Conservation (phyloP, 495 filamentous ascomycete species). For the Penicillium paxilli region DNA sequence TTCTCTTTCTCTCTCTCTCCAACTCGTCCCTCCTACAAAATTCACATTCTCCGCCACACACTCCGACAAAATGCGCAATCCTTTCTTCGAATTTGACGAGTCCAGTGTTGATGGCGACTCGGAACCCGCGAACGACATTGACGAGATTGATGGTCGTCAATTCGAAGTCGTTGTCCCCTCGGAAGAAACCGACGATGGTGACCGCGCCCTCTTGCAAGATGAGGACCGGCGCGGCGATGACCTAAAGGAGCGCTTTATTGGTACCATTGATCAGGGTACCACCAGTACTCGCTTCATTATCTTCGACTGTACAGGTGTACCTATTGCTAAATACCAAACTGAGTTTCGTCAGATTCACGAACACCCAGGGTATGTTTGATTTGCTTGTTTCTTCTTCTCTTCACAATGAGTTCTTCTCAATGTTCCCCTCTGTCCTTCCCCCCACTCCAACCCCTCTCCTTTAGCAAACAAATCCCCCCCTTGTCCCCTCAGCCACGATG, state of each 20-base stretch:
- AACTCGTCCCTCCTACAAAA: not conserved
- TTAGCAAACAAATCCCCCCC: not conserved
- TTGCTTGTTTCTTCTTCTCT: not conserved
- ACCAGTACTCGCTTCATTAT: constrained; percentile 93
- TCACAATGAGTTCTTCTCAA: not conserved
- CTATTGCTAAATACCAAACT: constrained; percentile 84
- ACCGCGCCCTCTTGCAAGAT: constrained; percentile 44
- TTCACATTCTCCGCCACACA: not conserved
- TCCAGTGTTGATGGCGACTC: constrained; percentile 36
- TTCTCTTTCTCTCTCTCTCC: not conserved
- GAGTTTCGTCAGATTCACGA: constrained; percentile 91
- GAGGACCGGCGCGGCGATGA: constrained; percentile 33
- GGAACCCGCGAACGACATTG: constrained; percentile 25
- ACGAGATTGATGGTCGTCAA: constrained; percentile 15
- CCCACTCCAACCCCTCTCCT: not conserved
- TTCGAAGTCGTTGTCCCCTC: constrained; percentile 28
- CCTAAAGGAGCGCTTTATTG: constrained; percentile 56
- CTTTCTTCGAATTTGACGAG: constrained; percentile 44
- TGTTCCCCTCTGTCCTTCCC: constrained; percentile 3
- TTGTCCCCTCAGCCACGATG: no score
- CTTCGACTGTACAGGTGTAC: constrained; percentile 77
- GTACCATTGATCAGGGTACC: constrained; percentile 88
- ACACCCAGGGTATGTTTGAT: constrained; percentile 72
- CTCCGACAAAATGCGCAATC: constrained; percentile 34
- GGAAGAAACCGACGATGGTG: constrained; percentile 35